phyloP scores from a whole-genome alignment of 345 rosid species.

The Pelargonium nanum region DNA sequence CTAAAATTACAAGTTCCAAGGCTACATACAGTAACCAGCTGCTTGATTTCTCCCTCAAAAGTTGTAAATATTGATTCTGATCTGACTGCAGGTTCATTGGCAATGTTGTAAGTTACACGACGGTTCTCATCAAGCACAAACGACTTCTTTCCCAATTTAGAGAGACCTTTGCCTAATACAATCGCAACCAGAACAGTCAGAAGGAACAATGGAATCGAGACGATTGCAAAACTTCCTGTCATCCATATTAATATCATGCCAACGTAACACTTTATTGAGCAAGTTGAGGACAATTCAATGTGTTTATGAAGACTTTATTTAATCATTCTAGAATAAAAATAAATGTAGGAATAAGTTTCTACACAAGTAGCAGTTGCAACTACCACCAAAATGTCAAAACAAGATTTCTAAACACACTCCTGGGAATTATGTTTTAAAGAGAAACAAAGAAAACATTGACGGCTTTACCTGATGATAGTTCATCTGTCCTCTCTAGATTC shows the following conservation, averaged over 20 bases:
- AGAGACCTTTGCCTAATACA: slow-evolving; percentile 44
- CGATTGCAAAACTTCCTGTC: neutral
- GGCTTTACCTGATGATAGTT: slow-evolving; percentile 49
- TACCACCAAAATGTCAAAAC: neutral
- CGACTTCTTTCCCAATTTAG: slow-evolving; percentile 47
- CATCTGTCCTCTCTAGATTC: slow-evolving; percentile 56
- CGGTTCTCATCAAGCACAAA: slow-evolving; percentile 46
- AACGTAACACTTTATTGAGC: neutral
- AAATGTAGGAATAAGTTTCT: neutral
- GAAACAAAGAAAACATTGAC: neutral
- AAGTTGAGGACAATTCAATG: neutral
- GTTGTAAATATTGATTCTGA: slow-evolving; percentile 71
- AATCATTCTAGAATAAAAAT: neutral
- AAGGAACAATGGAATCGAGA: slow-evolving; percentile 1
- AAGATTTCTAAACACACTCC: neutral
- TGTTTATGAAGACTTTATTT: neutral
- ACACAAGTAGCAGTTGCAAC: neutral
- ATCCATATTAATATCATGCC: neutral
- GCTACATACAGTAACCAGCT: slow-evolving; percentile 68
- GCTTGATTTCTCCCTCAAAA: slow-evolving; percentile 68
- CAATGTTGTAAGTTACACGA: slow-evolving; percentile 48
- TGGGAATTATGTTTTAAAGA: too few relatives aligned
- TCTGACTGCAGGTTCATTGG: slow-evolving; percentile 32
- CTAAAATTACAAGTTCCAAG: slow-evolving; percentile 1
- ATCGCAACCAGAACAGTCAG: neutral